phyloP scores from a whole-genome alignment of 1,139 yeast species.

The Nakaseomyces bracarensis region DNA sequence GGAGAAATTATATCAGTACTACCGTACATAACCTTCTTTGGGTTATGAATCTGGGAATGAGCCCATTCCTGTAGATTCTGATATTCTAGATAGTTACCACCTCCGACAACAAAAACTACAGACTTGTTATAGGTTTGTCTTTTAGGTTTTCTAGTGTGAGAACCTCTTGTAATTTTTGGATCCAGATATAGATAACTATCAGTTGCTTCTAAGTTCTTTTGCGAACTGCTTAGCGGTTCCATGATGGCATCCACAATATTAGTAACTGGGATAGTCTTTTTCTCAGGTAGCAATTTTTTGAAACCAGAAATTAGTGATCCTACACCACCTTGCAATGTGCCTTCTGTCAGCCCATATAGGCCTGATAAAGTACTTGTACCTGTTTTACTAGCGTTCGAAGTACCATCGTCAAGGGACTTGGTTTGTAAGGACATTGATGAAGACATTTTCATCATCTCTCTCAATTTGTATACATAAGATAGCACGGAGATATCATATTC shows the following conservation, averaged over 20 bases:
- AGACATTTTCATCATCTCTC: slow-evolving; percentile 57
- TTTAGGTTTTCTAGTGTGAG: slow-evolving; percentile 81
- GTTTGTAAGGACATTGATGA: slow-evolving; percentile 26
- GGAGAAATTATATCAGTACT: slow-evolving; percentile 79
- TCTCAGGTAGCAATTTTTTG: slow-evolving; percentile 79
- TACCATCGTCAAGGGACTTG: slow-evolving; percentile 28
- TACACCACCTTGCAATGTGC: slow-evolving; percentile 66
- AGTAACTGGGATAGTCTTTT: slow-evolving; percentile 80
- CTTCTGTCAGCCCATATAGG: slow-evolving; percentile 75
- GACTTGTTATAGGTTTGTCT: slow-evolving; percentile 76
- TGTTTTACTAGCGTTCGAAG: slow-evolving; percentile 13
- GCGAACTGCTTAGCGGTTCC: slow-evolving; percentile 66
- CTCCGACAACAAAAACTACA: slow-evolving; percentile 88
- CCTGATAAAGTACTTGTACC: slow-evolving; percentile 56
- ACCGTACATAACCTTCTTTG: slow-evolving; percentile 66
- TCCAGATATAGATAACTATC: slow-evolving; percentile 89
- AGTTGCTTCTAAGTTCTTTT: slow-evolving; percentile 56
- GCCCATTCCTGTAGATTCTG: slow-evolving; percentile 93
- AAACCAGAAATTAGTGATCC: slow-evolving; percentile 84
- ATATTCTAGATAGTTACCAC: slow-evolving; percentile 91
- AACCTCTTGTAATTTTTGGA: slow-evolving; percentile 78
- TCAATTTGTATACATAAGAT: slow-evolving; percentile 66
- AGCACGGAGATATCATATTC: slow-evolving; percentile 56
- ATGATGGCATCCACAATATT: slow-evolving; percentile 83
- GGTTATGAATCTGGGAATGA: slow-evolving; percentile 33